These are phyloP conservation scores for Solanum bulbocastanum DNA, from an alignment of 257 asterid species.

Conservation along the genomic window DNA sequence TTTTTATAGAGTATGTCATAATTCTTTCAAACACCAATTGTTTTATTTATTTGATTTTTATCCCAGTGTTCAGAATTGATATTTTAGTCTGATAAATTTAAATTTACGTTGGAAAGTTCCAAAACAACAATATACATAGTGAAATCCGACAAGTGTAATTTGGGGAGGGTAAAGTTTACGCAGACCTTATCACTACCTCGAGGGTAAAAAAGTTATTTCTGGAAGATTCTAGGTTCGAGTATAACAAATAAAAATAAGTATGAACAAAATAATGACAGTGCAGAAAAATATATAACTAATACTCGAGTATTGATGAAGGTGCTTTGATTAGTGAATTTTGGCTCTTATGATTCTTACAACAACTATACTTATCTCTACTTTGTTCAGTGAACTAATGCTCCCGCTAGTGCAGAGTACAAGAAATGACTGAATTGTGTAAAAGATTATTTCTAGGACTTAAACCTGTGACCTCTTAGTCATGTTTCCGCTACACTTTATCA, in stretches of 20 bases:
- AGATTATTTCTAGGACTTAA: not conserved
- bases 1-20: not conserved
- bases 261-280: not conserved
- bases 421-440: too few species aligned
- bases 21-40: not conserved
- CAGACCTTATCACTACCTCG: not conserved
- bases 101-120: not conserved
- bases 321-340: not conserved
- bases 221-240: not conserved
- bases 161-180: too few species aligned
- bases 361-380: not conserved
- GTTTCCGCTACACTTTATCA: not conserved
- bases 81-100: not conserved
- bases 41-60: not conserved
- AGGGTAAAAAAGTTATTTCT: accelerated
- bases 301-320: not conserved
- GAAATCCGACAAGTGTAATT: too few species aligned
- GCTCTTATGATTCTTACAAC: not conserved
- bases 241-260: not conserved
- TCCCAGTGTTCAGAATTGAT: accelerated
- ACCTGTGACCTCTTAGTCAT: not conserved
- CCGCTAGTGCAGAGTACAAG: accelerated
- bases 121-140: not conserved
- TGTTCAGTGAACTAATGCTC: accelerated
- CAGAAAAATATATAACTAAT: not conserved